Evolutionary conservation across 2,329 filamentous ascomycete genomes (phyloP), one percentile per base, ranked within the genome.

Genomic region (Tolypocladium ophioglossoides): DNA sequence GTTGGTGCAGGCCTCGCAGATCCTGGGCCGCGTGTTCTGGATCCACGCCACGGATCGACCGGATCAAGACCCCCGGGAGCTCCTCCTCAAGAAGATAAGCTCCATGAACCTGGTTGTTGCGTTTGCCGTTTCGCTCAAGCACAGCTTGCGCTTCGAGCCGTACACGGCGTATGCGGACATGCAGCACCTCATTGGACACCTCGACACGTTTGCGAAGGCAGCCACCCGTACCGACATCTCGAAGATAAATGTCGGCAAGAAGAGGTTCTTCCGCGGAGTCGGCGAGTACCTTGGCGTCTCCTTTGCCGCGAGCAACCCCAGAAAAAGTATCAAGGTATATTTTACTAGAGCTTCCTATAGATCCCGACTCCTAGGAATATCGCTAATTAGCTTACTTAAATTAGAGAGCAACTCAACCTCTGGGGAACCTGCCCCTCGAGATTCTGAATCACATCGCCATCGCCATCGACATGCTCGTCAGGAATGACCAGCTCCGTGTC

Each of bases 371-470:
- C n/a, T n/a, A n/a, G n/a, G n/a, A n/a, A n/a, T n/a, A n/a, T n/a
- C n/a, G n/a, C n/a, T n/a, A n/a, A n/a, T n/a, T n/a, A n/a, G n/a
- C n/a, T n/a, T n/a, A n/a, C n/a, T n/a, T n/a, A n/a, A n/a, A n/a
- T n/a, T n/a, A n/a, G 77, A 78, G 80, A 46, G 80, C 87, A 16
- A 79, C 81, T 58, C 81, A 79, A 60, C 87, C 89, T 1, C 77
- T 92, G 14, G 89, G 89, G 53, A 91, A 95, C 67, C 76, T 92
- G n/a, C 89, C 89, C 0, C 75, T 92, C 10, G 89, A 95, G 67
- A 87, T 94, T 52, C 74, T 94, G 34, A 86, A 79, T 64, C 85
- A 92, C 66, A 69, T 94, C 5, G 80, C 81, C 22, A 71, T 82
- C 27, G 86, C 87, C 58, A 70, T 88, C 35, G 84, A 90, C 60